Evolutionary conservation across 1,139 yeast species (phyloP).

Genomic region (Saccharomyces hybrid): DNA sequence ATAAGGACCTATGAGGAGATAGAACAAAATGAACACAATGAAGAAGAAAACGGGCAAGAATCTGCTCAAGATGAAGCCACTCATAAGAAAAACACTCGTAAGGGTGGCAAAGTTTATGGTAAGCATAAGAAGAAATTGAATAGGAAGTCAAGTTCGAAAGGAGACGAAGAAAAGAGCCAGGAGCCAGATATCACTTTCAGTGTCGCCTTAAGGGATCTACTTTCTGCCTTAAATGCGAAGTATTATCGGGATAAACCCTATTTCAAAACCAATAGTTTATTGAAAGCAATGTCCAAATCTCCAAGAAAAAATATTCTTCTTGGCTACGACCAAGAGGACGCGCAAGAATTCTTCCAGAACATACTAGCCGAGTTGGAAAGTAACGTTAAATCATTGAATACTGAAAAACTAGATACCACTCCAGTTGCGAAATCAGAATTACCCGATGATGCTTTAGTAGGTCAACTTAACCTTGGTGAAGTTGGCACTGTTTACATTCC

Average conservation of each 20-base stretch:
- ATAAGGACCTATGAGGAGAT: conserved; percentile 31
- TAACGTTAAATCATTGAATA: conserved; percentile 37
- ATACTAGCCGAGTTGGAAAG: conserved; percentile 65
- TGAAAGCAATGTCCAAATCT: conserved; percentile 69
- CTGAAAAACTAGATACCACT: conserved; percentile 13
- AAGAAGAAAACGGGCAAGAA: conserved; percentile 9
- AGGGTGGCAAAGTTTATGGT: conserved; percentile 15
- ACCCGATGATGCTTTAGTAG: conserved; percentile 34
- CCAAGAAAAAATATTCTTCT: conserved; percentile 68
- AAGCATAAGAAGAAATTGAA: conserved; percentile 15
- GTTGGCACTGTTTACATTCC: conserved; percentile 64
- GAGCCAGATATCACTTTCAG: conserved; percentile 40
- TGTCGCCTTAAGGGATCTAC: conserved; percentile 41
- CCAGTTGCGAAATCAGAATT: conserved; percentile 29
- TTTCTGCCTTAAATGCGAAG: conserved; percentile 48
- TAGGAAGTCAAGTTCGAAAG: conserved; percentile 9
- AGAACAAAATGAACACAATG: conserved; percentile 26
- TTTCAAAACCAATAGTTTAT: conserved; percentile 57
- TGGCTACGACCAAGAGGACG: conserved; percentile 90
- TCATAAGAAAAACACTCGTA: conserved; percentile 1
- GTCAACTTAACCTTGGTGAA: conserved; percentile 45
- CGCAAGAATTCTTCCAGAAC: conserved; percentile 87
- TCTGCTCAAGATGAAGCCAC: conserved; percentile 3
- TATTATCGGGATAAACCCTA: conserved; percentile 47
- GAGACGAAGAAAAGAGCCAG: conserved; percentile 25